These are phyloP conservation scores for Arthrobotrys entomopaga DNA, from an alignment of 2,329 filamentous ascomycete genomes.

Conservation along the genomic window DNA sequence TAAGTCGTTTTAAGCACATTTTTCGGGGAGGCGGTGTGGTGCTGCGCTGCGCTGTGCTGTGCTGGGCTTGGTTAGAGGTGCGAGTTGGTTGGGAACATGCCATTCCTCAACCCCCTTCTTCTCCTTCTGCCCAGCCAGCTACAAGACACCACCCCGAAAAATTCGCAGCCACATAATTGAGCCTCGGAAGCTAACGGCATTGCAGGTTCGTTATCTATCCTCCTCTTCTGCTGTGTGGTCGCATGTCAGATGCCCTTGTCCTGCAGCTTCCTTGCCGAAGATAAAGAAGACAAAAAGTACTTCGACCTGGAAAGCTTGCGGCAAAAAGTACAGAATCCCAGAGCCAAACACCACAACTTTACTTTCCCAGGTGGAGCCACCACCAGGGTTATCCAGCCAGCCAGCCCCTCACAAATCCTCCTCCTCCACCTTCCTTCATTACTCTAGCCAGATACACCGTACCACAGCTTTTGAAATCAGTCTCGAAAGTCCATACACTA, in stretches of 20 bases:
- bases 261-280: slow-evolving; percentile 31
- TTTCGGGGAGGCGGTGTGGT: neutral
- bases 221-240: neutral
- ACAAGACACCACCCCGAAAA: neutral
- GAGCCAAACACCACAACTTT: slow-evolving; percentile 1
- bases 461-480: slow-evolving; percentile 14
- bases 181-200: slow-evolving; percentile 45
- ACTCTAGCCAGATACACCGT: slow-evolving; percentile 37
- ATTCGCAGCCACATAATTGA: neutral
- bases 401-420: slow-evolving; percentile 46
- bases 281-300: slow-evolving; percentile 9
- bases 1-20: slow-evolving; percentile 40
- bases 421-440: slow-evolving; percentile 40
- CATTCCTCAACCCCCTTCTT: slow-evolving; percentile 7
- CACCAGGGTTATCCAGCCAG: slow-evolving; percentile 37
- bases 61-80: too few species aligned
- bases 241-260: slow-evolving; percentile 40
- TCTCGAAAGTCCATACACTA: slow-evolving; percentile 10
- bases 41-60: neutral
- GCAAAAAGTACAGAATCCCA: slow-evolving; percentile 34
- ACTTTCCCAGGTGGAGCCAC: slow-evolving; percentile 36
- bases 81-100: too few species aligned
- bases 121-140: slow-evolving; percentile 15
- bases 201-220: slow-evolving; percentile 32
- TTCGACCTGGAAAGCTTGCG: slow-evolving; percentile 29